phyloP scores from a whole-genome alignment of 495 filamentous ascomycete species.

The Astrocystis sublimbata region DNA sequence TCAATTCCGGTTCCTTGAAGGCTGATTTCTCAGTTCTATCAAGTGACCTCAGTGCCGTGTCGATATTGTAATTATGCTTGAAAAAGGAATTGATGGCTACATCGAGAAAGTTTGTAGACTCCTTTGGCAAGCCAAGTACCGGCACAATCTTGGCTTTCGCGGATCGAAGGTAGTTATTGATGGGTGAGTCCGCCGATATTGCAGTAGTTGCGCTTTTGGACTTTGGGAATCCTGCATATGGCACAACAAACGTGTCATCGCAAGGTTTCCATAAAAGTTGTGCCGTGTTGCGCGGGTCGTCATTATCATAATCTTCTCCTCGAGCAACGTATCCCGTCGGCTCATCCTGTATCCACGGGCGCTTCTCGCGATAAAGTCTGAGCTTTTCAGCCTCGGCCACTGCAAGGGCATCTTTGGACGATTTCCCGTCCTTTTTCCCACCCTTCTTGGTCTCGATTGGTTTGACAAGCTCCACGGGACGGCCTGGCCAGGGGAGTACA shows the following conservation, averaged over 20 bases:
- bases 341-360: conserved; percentile 92
- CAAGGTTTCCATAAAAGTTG: conserved; percentile 61
- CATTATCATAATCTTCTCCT: conserved; percentile 68
- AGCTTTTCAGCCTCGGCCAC: conserved; percentile 69
- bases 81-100: conserved; percentile 77
- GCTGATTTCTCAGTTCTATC: conserved; percentile 66
- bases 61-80: conserved; percentile 66
- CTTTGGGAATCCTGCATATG: conserved; percentile 16
- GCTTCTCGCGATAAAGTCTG: conserved; percentile 70
- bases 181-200: conserved; percentile 41
- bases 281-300: conserved; percentile 49
- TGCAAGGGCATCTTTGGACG: conserved; percentile 75
- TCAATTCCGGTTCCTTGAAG: conserved; percentile 83
- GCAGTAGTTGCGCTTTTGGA: conserved; percentile 51
- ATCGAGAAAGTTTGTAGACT: conserved; percentile 85
- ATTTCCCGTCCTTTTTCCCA: conserved; percentile 64
- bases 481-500: conserved; percentile 80
- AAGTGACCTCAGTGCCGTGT: conserved; percentile 73
- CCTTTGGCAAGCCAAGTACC: conserved; percentile 63
- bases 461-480: conserved; percentile 85
- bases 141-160: conserved; percentile 61
- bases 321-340: conserved; percentile 80
- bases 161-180: conserved; percentile 74
- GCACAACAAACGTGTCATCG: conserved; percentile 12
- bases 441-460: conserved; percentile 77